Base-by-base conservation (phyloP, 176 grass and related monocot species). In the Ensete ventricosum region DNA sequence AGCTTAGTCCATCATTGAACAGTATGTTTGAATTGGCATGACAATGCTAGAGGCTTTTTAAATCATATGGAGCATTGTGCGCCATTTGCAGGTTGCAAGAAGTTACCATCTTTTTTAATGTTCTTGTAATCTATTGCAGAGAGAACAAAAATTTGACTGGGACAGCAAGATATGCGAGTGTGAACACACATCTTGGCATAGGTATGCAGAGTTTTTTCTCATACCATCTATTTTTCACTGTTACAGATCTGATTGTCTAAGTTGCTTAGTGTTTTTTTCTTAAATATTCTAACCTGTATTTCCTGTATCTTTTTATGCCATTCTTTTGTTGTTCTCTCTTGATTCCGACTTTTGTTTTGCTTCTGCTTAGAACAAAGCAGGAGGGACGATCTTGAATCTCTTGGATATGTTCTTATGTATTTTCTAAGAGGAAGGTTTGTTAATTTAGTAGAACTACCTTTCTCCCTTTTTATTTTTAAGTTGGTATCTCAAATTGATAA, bases 361-460 rank as follows among this genome's bases (percentile, higher is more conserved):
- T 20, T 80, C 64, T 55, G 26, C 76, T 80, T 73, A 96, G 92
- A 96, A 69, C 92, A 96, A 90, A 90, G 92, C 83, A 92, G 92
- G 79, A 96, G 89, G 83, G 92, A 96, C 77, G 92, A 96, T 73
- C 70, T 96, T 58, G 92, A 96, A 90, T 96, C 92, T 63, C 87
- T 96, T 84, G 92, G 92, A 82, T 96, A 96, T 82, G 87, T 96
- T 73, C 86, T 96, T 29, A 92, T 92, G 92, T 96, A 96, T 59
- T 92, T 96, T 64, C 86, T 96, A 73, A 92, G 67, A 88, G 92
- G 92, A 96, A 96, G 92, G 92, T 96, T 75, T 9, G 87, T 83
- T 81, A n/a, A 50, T 25, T 52, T 52, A 14, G 4, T 27, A 14
- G 7, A 73, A 73, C 19, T 1, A 14, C 11, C 22, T 55, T 11